These are phyloP conservation scores for Francoa sonchifolia DNA, from an alignment of 441 rosid species.

Conservation along the genomic window DNA sequence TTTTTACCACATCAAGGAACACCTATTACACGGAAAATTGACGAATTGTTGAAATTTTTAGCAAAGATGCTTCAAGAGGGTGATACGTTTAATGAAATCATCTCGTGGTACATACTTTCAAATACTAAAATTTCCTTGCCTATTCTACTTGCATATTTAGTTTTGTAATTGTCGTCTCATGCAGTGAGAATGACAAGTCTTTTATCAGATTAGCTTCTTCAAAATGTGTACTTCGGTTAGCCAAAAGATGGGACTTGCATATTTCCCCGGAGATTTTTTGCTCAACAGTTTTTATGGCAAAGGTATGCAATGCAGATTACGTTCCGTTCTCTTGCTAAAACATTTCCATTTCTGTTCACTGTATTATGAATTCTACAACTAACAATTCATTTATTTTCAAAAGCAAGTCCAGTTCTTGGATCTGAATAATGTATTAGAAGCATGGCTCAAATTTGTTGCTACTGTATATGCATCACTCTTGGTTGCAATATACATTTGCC, in stretches of 20 bases:
- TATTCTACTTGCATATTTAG: constrained; percentile 11
- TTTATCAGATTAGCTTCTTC: constrained; percentile 71
- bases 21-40: constrained; percentile 34
- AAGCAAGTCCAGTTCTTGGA: too few species aligned
- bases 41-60: constrained; percentile 43
- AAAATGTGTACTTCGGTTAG: constrained; percentile 72
- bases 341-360: too few species aligned
- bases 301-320: constrained; percentile 32
- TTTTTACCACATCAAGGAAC: constrained; percentile 64
- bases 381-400: neutral
- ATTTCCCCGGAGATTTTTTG: constrained; percentile 62
- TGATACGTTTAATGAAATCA: constrained; percentile 24
- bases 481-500: too few species aligned
- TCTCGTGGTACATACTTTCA: constrained; percentile 35
- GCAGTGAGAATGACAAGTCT: constrained; percentile 45
- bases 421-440: too few species aligned
- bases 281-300: constrained; percentile 47
- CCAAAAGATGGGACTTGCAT: constrained; percentile 87
- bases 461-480: too few species aligned
- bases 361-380: neutral
- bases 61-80: constrained; percentile 44
- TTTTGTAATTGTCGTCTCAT: constrained; percentile 7
- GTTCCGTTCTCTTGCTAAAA: too few species aligned
- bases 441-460: too few species aligned
- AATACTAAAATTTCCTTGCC: neutral